Evolutionary conservation across 345 rosid species (phyloP), one percentile per base, ranked within the genome.

Genomic region (Combretum micranthum): DNA sequence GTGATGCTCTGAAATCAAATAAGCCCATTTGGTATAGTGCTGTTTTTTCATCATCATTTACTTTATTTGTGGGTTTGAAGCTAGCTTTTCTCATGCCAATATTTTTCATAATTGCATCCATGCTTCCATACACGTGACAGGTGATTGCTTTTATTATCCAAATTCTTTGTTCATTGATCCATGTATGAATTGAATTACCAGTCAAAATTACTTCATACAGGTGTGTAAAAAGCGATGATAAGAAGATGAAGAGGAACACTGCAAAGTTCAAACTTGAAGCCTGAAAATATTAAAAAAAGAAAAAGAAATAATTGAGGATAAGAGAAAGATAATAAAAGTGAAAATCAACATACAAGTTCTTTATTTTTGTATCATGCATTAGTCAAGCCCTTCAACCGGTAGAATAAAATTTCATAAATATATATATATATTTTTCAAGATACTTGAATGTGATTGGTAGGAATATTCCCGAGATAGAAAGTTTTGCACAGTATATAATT

Each of bases 91-190:
- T 66, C 26, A 75, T 4, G 14, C 78, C 69, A 12, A 75, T 44
- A 45, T 48, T 56, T 9, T 66, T 56, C 66, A 63, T 22, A 5
- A 72, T n/a, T 0, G 67, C 76, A n/a, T 81, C 65, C 32, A 75
- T 54, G 22, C 42, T 57, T 44, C 78, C 80, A 25, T 69, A 70
- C 0, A 56, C 14, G 9, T 32, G 13, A 13, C 53, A 11, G 7
- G 82, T 70, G 0, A 73, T 65, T 8, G 77, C 20, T 47, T 59
- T 77, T 3, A 81, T 73, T 76, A 77, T 75, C 83, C 80, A 77
- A 17, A 58, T 56, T 25, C 77, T 65, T 19, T 55, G 54, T 23
- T 77, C 83, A 15, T 75, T 66, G 47, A 15, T 45, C 74, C 65
- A 65, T 42, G 19, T 51, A 12, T 46, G 20, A 17, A 73, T 16